A percentile compares a stretch with the other conserved stretches of the same genome.
Conservation (phyloP, 495 filamentous ascomycete species). For the Darksidea phi region DNA sequence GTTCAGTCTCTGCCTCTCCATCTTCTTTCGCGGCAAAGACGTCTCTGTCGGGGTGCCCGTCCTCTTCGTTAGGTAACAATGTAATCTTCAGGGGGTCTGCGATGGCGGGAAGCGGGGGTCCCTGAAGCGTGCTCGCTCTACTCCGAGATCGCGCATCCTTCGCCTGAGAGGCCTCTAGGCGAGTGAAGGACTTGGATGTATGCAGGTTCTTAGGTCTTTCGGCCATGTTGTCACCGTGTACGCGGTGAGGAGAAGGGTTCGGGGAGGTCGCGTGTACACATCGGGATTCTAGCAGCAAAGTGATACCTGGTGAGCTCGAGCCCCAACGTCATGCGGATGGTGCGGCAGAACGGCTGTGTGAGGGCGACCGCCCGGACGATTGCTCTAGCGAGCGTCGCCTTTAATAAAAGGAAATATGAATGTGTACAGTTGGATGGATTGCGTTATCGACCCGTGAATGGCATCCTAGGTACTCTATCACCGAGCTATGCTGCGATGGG, state of each 20-base stretch:
- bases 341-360: too few species aligned
- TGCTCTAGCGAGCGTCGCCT: background rate
- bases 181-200: constrained; percentile 55
- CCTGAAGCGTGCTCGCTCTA: constrained; percentile 64
- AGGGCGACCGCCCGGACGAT: background rate
- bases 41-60: constrained; percentile 39
- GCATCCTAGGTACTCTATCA: too few species aligned
- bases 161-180: constrained; percentile 48
- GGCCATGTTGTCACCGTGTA: constrained; percentile 21
- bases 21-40: constrained; percentile 48
- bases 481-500: too few species aligned
- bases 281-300: background rate
- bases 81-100: constrained; percentile 39
- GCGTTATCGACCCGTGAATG: too few species aligned
- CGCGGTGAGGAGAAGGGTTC: constrained; percentile 3
- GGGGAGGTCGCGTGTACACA: constrained; percentile 9
- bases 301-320: constrained; percentile 16
- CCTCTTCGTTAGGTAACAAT: constrained; percentile 24
- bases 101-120: constrained; percentile 49
- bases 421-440: too few species aligned
- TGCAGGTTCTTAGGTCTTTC: constrained; percentile 44
- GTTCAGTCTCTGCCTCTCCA: constrained; percentile 51
- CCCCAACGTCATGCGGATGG: constrained; percentile 32
- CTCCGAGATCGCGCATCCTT: constrained; percentile 49
- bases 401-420: background rate